Base-by-base conservation (phyloP, 2,329 filamentous ascomycete species). In the Penicillium psychrosexuale region DNA sequence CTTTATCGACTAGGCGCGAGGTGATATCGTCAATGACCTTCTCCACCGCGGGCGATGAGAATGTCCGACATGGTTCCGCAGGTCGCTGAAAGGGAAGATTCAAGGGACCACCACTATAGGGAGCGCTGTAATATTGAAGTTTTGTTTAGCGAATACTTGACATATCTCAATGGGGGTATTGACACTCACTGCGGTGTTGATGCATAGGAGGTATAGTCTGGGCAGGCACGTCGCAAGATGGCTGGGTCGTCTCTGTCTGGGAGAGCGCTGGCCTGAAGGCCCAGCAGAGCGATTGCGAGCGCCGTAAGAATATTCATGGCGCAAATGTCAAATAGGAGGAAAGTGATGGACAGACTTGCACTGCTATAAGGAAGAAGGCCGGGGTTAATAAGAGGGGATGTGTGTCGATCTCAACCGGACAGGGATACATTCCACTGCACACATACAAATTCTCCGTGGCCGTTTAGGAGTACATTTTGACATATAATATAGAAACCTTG, bases 1-100 rank as follows among this genome's bases (percentile, higher is more conserved):
- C 94, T 15, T 88, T 87, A 66, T 97, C 88, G 56, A 86, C 81
- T 77, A 99, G 89, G 50, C 84, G 87, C 28, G 83, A 81, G 6
- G 88, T 94, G 62, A 99, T 80, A 63, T 97, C 86, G 30, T 84
- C 73, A 59, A 99, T 97, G 48, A 97, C 89, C 66, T 89, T 82
- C 72, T 99, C 94, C 43, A 97, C 95, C 3, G 88, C 81, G 24
- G 88, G 84, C 0, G 92, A 97, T 53, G 85, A 83, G 75, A 97
- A 99, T 0, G 92, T 97, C 60, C 94, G 89, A 72, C 94, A 99
- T 70, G 84, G 82, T 52, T 80, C 78, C 31, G 86, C 84, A 3
- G 94, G 94, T 55, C 94, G 83, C 72, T 99, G 94, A 72, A 85
- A 97, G 0, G 94, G 91, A 1, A 99, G 81, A 49, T 81, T 79